Base-by-base conservation (phyloP, 495 filamentous ascomycete species). In the Penicillium flavigenum region DNA sequence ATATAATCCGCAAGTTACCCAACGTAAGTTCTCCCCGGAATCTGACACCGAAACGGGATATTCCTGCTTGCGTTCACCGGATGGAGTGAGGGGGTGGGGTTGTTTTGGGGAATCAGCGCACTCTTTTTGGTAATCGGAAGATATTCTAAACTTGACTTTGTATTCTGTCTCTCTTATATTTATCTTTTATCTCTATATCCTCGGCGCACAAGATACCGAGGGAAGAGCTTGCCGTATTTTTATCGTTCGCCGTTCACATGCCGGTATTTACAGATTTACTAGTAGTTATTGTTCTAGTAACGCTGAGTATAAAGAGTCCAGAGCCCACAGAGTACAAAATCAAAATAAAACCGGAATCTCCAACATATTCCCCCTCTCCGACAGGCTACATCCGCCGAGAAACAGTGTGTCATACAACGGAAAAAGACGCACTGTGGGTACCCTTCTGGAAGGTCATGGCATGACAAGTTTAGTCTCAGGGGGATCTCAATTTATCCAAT, bases 61-160 rank as follows among this genome's bases (percentile, higher is more conserved):
- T 67, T 60, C 56, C 66, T 69, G 61, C 60, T 69, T 69, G 64
- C 66, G 66, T 65, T 69, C 64, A 69, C 66, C 66, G 65, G 59
- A 64, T 64, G 60, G 61, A 64, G 62, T 68, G 62, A 64, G 60
- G 63, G 63, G 66, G 58, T 63, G 52, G 61, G 58, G 54, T 20
- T 42, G 6, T 11, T 9, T 34, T 14, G 57, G 19, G 31, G 56
- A 64, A 64, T 65, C 60, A 62, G 57, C 51, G 27, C 31, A 32
- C 47, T 19, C 47, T 12, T 51, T 32, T 34, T 34, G 17, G 9
- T 38, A n/a, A 38, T 52, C 38, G 10, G 31, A 32, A 12, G 31
- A 8, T 29, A 29, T 29, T 29, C 27, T 8, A 29, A 29, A 6
- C 1, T 27, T n/a, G n/a, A n/a, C n/a, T n/a, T n/a, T 29, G 27